Evolutionary conservation across 495 filamentous ascomycete genomes (phyloP), one percentile per base, ranked within the genome.

Genomic region (Talaromyces thailandensis): DNA sequence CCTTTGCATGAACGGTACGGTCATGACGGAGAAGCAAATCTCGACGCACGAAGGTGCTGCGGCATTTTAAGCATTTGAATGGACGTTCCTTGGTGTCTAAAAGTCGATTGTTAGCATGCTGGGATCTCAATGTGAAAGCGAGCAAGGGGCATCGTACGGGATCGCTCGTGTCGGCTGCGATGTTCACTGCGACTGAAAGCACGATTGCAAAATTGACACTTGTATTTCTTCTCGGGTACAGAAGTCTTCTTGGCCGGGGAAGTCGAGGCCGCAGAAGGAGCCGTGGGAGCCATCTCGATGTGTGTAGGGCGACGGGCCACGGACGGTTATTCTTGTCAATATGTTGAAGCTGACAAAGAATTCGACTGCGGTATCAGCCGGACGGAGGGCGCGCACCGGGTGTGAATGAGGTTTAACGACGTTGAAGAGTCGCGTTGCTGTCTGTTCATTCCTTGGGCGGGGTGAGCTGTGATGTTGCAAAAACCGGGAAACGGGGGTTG

Each of bases 161-260:
- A 96, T 76, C 94, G 83, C 75, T 98, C 94, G 78, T 98, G 94
- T 79, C 94, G 82, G 76, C 92, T 96, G 65, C 95, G 86, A 76
- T 98, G 94, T 75, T 98, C 95, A 72, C 92, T 96, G 72, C 95
- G 83, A 79, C 91, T 96, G 73, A 98, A 98, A 60, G 94, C 94
- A 71, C 94, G 85, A 75, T 89, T 91, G 81, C 94, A 98, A 76
- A 96, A 98, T 82, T 96, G 91, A 79, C 94, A 98, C 76, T 98
- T 96, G 85, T 98, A 98, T 76, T 96, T 97, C 81, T 93, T 91
- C 80, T 97, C 93, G 50, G 93, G 90, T 52, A 84, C 80, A 35
- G 82, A 81, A 63, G 83, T 78, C 69, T 86, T 85, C 71, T 82
- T 81, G 60, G 80, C 73, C 68, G 80, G 76, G 63, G 79, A 75